Evolutionary conservation across 148 eudicot species (phyloP), one percentile per base, ranked within the genome.

Genomic region (Oxyria digyna): DNA sequence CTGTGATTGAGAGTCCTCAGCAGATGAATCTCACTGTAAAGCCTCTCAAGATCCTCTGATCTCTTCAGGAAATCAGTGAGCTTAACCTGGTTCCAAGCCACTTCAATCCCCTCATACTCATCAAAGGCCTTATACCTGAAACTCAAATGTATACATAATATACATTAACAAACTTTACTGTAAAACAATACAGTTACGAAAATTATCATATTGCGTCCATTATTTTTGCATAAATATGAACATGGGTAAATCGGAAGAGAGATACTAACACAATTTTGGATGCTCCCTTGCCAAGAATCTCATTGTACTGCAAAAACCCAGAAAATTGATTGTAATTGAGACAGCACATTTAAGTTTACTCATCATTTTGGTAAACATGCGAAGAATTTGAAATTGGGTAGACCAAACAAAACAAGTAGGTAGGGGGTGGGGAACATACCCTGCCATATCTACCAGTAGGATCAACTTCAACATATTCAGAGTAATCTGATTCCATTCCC

Each of bases 61-160:
- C 65, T 59, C 5, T 31, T 14, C 31, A 26, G 33, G 4, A 59
- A 59, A 24, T 59, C 65, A 24, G 65, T 31, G 33, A 59, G 17
- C 65, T 59, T 59, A 59, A 59, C 65, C 37, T 59, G 65, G 65
- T 59, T 59, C 65, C 65, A 59, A 59, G 65, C 65, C 31, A 59
- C 65, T 59, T 59, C 65, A 59, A 59, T 59, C 18, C 65, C 65
- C 37, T 59, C 65, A 26, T 31, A 59, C 65, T 59, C 65, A 59
- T 59, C 65, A 59, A 59, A 59, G 15, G 65, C 65, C 26, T 18
- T 59, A 15, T 59, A 59, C 37, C 31, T 59, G 35, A 59, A 23
- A 59, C 0, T 21, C 33, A 26, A 26, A 31, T 24, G 65, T 26
- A 59, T 24, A 59, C 1, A 59, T 24, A 24, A 26, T 17, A 26